Base-by-base conservation (phyloP, 208 protist genomes). In the Acanthamoeba sp. region DNA sequence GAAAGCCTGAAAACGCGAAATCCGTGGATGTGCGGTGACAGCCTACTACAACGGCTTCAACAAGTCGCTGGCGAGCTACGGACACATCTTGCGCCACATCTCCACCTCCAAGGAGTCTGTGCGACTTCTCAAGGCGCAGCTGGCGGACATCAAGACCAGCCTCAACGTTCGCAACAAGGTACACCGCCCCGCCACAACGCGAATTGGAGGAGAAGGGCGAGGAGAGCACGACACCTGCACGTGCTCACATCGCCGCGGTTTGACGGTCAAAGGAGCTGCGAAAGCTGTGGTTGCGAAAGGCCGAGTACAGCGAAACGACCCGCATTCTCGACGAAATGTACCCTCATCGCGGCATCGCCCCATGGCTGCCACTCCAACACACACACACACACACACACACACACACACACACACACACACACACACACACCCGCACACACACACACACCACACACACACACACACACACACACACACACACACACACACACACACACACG, bases 301-400 rank as follows among this genome's bases (percentile, higher is more conserved):
- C 42, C 38, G 73, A 84, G 42, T 84, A 84, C 42, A 84, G 38
- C 34, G 73, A 84, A 42, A 84, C 73, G 24, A 20, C 29, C 24
- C 73, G 73, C 38, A 84, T 84, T 7, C 34, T 84, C 24, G 73
- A 84, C 29, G 73, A 84, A 84, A 84, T 84, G 73, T 84, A 84
- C 36, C 10, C n/a, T n/a, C n/a, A n/a, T n/a, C n/a, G n/a, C n/a
- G n/a, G n/a, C n/a, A n/a, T n/a, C n/a, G n/a, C n/a, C n/a, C n/a
- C n/a, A n/a, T n/a, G n/a, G n/a, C n/a, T n/a, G n/a, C n/a, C n/a
- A n/a, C n/a, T 80, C 36, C 71, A 16, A 32, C 10, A 40, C n/a
- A 29, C 18, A 24, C 71, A 34, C 32, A n/a, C n/a, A n/a, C n/a
- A n/a, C n/a, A n/a, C n/a, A n/a, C n/a, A n/a, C n/a, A 22, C 71